Conservation (phyloP, 257 asterid genomes). For the Cinchona pubescens region DNA sequence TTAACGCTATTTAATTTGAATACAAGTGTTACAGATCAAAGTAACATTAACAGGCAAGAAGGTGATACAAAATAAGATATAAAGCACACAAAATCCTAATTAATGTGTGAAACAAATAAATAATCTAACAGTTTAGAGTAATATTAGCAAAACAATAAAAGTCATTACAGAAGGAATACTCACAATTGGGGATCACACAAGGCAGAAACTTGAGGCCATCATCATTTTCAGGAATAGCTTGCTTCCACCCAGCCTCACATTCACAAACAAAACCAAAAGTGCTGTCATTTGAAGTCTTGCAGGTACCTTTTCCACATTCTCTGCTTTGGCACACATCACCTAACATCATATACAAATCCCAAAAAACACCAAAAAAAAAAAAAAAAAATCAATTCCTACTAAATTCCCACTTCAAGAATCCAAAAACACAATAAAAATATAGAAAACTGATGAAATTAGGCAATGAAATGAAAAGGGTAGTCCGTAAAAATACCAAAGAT, state of each 20-base stretch:
- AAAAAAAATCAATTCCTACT: neutral
- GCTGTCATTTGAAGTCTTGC: slow-evolving; percentile 40
- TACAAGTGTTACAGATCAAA: neutral
- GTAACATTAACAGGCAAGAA: neutral
- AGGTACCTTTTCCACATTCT: slow-evolving; percentile 55
- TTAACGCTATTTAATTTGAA: neutral
- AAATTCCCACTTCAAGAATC: neutral
- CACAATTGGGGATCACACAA: slow-evolving; percentile 72
- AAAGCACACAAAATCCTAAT: too few relatives aligned
- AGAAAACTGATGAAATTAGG: neutral
- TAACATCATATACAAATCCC: slow-evolving; percentile 13
- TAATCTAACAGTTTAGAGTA: too few relatives aligned
- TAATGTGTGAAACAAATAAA: too few relatives aligned
- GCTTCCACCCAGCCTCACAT: slow-evolving; percentile 73
- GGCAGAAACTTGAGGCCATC: slow-evolving; percentile 46
- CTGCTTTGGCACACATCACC: slow-evolving; percentile 39
- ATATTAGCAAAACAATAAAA: neutral
- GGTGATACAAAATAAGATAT: too few relatives aligned
- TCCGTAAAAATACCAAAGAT: slow-evolving; percentile 29
- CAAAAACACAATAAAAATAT: neutral
- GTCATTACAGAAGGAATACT: slow-evolving; percentile 20
- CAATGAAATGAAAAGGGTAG: neutral
- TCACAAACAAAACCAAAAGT: slow-evolving; percentile 51
- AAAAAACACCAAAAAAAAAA: neutral
- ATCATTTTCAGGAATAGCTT: slow-evolving; percentile 38